These are phyloP conservation scores for Protostelium mycophagum DNA, from an alignment of 78 protist species.

Conservation along the genomic window DNA sequence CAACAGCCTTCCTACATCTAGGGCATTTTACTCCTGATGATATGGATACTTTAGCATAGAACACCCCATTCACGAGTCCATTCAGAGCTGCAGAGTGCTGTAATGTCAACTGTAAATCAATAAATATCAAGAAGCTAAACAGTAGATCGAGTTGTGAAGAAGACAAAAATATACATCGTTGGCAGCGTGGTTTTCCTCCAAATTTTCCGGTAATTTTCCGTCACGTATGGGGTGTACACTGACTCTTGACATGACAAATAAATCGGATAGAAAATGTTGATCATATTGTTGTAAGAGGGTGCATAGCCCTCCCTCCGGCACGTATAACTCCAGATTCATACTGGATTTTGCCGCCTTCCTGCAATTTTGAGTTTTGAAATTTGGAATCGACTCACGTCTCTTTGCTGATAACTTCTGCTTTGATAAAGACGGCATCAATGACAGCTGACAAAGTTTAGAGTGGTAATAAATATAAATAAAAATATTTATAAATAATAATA, in stretches of 20 bases:
- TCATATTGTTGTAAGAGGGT: neutral
- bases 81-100: neutral
- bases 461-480: too few species aligned
- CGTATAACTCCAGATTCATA: neutral
- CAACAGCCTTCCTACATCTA: neutral
- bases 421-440: neutral
- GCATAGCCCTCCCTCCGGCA: neutral
- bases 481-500: too few species aligned
- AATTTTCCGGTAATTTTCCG: neutral
- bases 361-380: neutral
- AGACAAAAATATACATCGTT: too few species aligned
- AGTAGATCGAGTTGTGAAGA: neutral
- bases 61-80: neutral
- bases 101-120: neutral
- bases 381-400: neutral
- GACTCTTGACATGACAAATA: neutral
- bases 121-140: neutral
- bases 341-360: neutral
- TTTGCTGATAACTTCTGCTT: neutral
- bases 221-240: neutral
- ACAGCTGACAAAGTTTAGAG: neutral
- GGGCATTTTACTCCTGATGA: neutral
- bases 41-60: neutral
- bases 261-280: neutral
- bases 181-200: neutral